phyloP scores from a whole-genome alignment of 768 basidiomycete species.

The Punctularia strigosozonata region DNA sequence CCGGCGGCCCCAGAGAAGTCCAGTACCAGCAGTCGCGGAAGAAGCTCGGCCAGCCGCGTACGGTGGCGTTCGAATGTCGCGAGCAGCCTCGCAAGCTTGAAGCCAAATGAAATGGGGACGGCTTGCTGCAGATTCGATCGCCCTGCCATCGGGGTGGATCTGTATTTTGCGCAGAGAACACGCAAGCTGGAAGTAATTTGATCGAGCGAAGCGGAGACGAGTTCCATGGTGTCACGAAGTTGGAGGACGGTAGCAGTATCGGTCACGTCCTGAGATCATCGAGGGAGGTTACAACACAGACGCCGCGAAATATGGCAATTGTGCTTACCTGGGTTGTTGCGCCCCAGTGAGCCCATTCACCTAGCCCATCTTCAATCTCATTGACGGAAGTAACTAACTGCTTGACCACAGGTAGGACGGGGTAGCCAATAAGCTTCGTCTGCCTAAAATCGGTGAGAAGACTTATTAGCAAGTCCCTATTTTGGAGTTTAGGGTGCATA shows the following conservation, averaged over 20 bases:
- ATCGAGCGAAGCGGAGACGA: slow-evolving; percentile 19
- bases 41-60: slow-evolving; percentile 24
- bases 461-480: too few relatives aligned
- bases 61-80: slow-evolving; percentile 30
- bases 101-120: slow-evolving; percentile 35
- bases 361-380: slow-evolving; percentile 18
- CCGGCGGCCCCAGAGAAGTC: slow-evolving; percentile 36
- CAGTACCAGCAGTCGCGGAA: slow-evolving; percentile 25
- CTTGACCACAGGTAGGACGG: slow-evolving; percentile 31
- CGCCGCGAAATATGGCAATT: slow-evolving; percentile 4
- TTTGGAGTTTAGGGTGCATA: too few relatives aligned
- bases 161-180: slow-evolving; percentile 19
- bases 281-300: not conserved
- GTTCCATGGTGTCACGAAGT: slow-evolving; percentile 24
- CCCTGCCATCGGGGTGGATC: slow-evolving; percentile 30
- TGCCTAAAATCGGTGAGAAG: too few relatives aligned
- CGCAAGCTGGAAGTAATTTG: slow-evolving; percentile 19
- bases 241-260: slow-evolving; percentile 34
- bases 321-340: slow-evolving; percentile 32
- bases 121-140: slow-evolving; percentile 38
- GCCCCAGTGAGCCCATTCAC: slow-evolving; percentile 38
- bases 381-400: slow-evolving; percentile 30
- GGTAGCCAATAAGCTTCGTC: slow-evolving; percentile 32
- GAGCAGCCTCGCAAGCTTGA: slow-evolving; percentile 32
- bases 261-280: slow-evolving; percentile 27